Evolutionary conservation across 306 rosid genomes (phyloP).

Genomic region (Dryas drummondii): DNA sequence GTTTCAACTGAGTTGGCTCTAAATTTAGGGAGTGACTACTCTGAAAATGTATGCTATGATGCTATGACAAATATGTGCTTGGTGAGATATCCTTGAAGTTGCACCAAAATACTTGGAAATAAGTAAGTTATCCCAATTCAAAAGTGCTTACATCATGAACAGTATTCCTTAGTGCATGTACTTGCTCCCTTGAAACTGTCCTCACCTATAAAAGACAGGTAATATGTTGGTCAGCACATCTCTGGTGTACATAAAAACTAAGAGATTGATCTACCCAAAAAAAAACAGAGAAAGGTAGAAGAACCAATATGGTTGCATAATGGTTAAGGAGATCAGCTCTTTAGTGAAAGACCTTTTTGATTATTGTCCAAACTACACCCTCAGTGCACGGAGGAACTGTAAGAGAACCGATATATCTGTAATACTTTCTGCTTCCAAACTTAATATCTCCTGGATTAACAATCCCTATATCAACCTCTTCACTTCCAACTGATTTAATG

Average conservation of each 20-base stretch:
- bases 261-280: too few species aligned
- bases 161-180: conserved; percentile 43
- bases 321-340: neutral
- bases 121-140: neutral
- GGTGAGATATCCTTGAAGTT: too few species aligned
- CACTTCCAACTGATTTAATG: conserved; percentile 35
- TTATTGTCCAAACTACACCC: conserved; percentile 74
- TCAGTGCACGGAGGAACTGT: conserved; percentile 78
- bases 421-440: conserved; percentile 60
- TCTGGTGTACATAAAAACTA: neutral
- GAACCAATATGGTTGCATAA: neutral
- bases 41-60: too few species aligned
- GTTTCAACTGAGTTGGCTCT: neutral
- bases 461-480: conserved; percentile 52
- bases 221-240: neutral
- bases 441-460: conserved; percentile 48
- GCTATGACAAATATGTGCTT: neutral
- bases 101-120: neutral
- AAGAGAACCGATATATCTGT: conserved; percentile 76
- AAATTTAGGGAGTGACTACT: neutral
- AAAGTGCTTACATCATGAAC: conserved; percentile 56
- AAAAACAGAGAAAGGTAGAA: neutral
- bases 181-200: conserved; percentile 64
- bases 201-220: conserved; percentile 43
- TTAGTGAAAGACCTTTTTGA: conserved; percentile 46